Evolutionary conservation across 768 basidiomycete species (phyloP).

Genomic region (Termitomyces sp.): DNA sequence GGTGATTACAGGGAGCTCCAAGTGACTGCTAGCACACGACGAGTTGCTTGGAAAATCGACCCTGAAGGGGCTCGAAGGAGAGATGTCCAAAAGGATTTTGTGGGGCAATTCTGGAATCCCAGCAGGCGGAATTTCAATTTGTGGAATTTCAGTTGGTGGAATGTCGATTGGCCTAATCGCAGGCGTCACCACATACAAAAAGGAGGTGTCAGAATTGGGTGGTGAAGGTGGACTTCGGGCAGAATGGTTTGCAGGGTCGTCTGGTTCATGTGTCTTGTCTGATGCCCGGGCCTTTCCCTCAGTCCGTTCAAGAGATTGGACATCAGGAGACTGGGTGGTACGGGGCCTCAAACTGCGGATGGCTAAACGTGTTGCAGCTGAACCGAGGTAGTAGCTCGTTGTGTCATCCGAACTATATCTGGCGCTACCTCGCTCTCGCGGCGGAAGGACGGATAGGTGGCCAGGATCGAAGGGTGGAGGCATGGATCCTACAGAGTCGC

Average conservation of each 20-base stretch:
- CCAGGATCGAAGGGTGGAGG: background rate
- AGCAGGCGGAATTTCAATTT: constrained; percentile 1
- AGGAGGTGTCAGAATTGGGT: constrained; percentile 6
- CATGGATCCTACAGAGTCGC: background rate
- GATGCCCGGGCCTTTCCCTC: background rate
- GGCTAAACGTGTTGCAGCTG: constrained; percentile 16
- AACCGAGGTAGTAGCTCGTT: constrained; percentile 12
- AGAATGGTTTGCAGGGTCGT: background rate
- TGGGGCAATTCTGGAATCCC: constrained; percentile 4
- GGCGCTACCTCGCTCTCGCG: constrained; percentile 16
- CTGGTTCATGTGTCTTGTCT: background rate
- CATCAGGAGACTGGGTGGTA: constrained; percentile 7
- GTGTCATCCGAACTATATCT: constrained; percentile 16
- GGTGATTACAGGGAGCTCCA: constrained; percentile 3
- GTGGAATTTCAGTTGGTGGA: constrained; percentile 2
- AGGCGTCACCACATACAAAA: constrained; percentile 11
- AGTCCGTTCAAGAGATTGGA: background rate
- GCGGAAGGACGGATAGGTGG: constrained; percentile 3
- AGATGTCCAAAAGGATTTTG: background rate
- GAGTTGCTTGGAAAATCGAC: constrained; percentile 4
- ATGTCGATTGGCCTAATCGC: constrained; percentile 4
- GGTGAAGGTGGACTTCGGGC: background rate
- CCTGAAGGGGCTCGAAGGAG: constrained; percentile 9
- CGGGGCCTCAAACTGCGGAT: constrained; percentile 19
- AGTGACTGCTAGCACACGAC: constrained; percentile 5